Evolutionary conservation across 805 yeast genomes (phyloP).

Genomic region (Starmera amethionina): DNA sequence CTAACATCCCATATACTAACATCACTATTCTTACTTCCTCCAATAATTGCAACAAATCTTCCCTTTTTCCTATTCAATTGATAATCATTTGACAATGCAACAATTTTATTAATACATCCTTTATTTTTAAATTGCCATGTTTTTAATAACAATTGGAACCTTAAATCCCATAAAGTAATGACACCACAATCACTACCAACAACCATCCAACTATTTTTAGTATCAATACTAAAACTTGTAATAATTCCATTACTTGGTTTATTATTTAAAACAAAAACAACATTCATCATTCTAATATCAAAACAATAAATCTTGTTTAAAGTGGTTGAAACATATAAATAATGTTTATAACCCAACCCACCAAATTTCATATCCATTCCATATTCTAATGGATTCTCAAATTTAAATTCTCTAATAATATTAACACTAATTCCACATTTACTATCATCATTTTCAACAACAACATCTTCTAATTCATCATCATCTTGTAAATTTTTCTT

Average conservation of each 20-base stretch:
- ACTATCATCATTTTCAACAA: no score
- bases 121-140: slow-evolving; percentile 50
- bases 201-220: slow-evolving; percentile 49
- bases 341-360: slow-evolving; percentile 25
- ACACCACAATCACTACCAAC: slow-evolving; percentile 71
- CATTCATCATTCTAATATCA: slow-evolving; percentile 50
- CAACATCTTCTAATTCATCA: background rate
- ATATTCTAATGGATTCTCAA: slow-evolving; percentile 26
- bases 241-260: slow-evolving; percentile 60
- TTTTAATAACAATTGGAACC: slow-evolving; percentile 52
- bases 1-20: slow-evolving; percentile 72
- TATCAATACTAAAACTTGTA: slow-evolving; percentile 48
- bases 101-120: slow-evolving; percentile 39
- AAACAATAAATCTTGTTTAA: slow-evolving; percentile 38
- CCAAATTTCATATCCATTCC: slow-evolving; percentile 35
- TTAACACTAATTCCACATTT: slow-evolving; percentile 10
- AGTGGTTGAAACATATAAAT: slow-evolving; percentile 43
- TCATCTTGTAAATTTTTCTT: slow-evolving; percentile 6
- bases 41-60: slow-evolving; percentile 45
- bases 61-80: slow-evolving; percentile 25
- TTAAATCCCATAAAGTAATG: slow-evolving; percentile 71
- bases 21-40: slow-evolving; percentile 54
- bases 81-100: slow-evolving; percentile 30
- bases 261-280: slow-evolving; percentile 32
- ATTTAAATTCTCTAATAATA: slow-evolving; percentile 31